Conservation (phyloP, 1,284 basidiomycete species). For the Austropuccinia psidii region DNA sequence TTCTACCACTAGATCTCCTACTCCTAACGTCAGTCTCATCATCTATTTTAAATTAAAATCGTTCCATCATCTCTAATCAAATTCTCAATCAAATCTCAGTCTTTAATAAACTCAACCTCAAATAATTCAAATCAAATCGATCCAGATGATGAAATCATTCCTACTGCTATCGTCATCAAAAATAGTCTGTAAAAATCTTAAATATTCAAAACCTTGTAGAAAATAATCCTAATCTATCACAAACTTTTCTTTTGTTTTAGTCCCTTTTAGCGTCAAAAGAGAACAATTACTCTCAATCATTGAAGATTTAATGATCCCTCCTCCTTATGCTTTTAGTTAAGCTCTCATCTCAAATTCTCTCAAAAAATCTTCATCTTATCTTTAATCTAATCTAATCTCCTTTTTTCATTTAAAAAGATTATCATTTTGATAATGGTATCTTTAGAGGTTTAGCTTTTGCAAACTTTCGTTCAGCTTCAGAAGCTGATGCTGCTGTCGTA, state of each 20-base stretch:
- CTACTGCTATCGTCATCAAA: constrained; percentile 98
- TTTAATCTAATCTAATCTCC: no score
- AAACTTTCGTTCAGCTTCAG: constrained; percentile 83
- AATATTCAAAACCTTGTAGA: constrained; percentile 52
- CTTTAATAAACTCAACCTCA: no score
- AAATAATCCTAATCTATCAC: constrained; percentile 99
- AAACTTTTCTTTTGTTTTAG: constrained; percentile 44
- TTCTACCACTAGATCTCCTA: no score
- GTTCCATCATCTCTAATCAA: no score
- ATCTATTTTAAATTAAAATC: no score
- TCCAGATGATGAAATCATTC: constrained; percentile 85
- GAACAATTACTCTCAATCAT: constrained; percentile 30
- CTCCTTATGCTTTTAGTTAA: constrained; percentile 95
- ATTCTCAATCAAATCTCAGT: no score
- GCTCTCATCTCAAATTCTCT: constrained; percentile 43
- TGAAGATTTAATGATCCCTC: constrained; percentile 82
- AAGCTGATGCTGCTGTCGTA: constrained; percentile 90
- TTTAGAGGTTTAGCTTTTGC: constrained; percentile 98
- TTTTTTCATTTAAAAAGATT: neutral
- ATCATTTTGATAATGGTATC: constrained; percentile 78
- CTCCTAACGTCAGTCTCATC: no score
- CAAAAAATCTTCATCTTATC: neutral
- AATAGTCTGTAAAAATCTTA: constrained; percentile 16
- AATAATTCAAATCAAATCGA: no score
- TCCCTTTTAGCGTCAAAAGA: constrained; percentile 23